Conservation (phyloP, 2,329 filamentous ascomycete species). For the Whalleya microplaca region DNA sequence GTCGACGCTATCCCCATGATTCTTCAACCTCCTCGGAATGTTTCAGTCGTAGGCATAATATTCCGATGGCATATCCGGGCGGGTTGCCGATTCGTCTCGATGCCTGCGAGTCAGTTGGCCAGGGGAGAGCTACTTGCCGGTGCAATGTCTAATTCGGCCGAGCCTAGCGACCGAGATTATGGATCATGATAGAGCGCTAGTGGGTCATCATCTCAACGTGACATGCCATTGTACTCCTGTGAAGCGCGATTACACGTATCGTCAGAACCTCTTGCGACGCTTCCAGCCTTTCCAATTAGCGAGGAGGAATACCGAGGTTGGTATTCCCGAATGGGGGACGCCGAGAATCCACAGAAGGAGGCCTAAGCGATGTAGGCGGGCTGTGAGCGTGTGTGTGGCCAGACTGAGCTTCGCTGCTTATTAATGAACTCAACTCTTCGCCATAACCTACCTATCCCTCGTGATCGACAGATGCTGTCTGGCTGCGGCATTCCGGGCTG, state of each 20-base stretch:
- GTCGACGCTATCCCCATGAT: no score
- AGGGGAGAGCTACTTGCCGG: neutral
- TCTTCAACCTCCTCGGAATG: no score
- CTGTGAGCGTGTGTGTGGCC: neutral
- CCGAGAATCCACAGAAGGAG: neutral
- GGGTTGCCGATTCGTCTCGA: no score
- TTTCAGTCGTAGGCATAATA: no score
- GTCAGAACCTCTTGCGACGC: neutral
- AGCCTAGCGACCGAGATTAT: neutral
- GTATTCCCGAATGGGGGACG: no score
- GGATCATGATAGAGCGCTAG: neutral
- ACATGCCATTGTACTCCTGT: neutral
- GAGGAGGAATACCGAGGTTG: no score
- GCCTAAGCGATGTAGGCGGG: neutral
- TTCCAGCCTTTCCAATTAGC: neutral
- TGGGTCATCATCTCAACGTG: neutral
- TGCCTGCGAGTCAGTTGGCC: neutral
- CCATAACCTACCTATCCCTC: no score
- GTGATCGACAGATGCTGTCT: no score
- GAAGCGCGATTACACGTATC: neutral
- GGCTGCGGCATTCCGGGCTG: no score
- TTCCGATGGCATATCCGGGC: no score
- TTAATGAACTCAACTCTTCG: no score
- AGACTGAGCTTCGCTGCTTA: no score
- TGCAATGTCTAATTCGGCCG: neutral